These are phyloP conservation scores for Hawksworthiomyces lignivorus DNA, from an alignment of 2,329 filamentous ascomycete genomes.

Conservation along the genomic window DNA sequence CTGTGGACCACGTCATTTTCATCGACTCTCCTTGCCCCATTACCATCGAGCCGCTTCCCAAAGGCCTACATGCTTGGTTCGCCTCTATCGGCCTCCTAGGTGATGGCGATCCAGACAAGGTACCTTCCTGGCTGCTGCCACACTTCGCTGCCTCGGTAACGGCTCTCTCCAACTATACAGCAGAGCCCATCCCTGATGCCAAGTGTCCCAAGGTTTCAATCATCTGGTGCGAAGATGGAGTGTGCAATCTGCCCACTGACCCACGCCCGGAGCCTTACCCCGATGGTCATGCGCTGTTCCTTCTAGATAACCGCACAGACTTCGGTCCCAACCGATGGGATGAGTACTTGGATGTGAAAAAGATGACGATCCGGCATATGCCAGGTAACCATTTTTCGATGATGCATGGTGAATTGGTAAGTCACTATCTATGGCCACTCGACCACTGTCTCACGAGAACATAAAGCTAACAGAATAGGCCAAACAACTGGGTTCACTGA, in stretches of 20 bases:
- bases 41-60: slow-evolving; percentile 60
- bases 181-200: slow-evolving; percentile 51
- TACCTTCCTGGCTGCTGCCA: slow-evolving; percentile 65
- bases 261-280: slow-evolving; percentile 55
- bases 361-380: slow-evolving; percentile 59
- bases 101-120: slow-evolving; percentile 49
- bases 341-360: slow-evolving; percentile 52
- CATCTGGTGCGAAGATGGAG: slow-evolving; percentile 68
- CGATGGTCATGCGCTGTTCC: slow-evolving; percentile 56
- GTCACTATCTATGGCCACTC: no score
- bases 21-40: slow-evolving; percentile 61
- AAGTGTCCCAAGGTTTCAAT: slow-evolving; percentile 54
- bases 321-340: slow-evolving; percentile 66
- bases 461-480: slow-evolving; percentile 22
- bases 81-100: slow-evolving; percentile 65
- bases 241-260: slow-evolving; percentile 59
- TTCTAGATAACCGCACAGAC: slow-evolving; percentile 65
- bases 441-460: neutral
- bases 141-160: slow-evolving; percentile 65
- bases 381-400: slow-evolving; percentile 68
- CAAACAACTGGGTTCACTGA: slow-evolving; percentile 27
- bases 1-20: slow-evolving; percentile 53
- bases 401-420: slow-evolving; percentile 54
- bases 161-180: slow-evolving; percentile 61
- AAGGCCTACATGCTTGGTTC: slow-evolving; percentile 61